Evolutionary conservation across 2,329 filamentous ascomycete species (phyloP), one percentile per base, ranked within the genome.

Genomic region (Madurella fahalii): DNA sequence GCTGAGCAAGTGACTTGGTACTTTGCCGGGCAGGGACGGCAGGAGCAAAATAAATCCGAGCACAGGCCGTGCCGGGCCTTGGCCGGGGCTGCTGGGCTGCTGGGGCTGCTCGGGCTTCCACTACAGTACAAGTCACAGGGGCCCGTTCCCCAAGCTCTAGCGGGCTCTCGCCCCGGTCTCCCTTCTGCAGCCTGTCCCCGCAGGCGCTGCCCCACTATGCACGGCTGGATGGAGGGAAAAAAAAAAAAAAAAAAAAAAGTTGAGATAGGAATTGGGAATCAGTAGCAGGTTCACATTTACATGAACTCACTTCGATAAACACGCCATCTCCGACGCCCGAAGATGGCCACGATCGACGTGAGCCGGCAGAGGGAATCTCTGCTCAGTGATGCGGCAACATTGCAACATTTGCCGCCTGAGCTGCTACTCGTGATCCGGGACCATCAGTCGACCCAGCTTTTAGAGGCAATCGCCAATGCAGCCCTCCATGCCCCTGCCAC

Each of bases 401-500:
- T 86, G 63, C 71, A 77, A 58, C 74, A 85, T 63, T 71, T 95
- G 63, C 88, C 90, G 40, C 72, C 77, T 62, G 88, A 91, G 74
- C 76, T 94, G 68, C 74, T 86, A 61, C 77, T 82, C 65, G 76
- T 86, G 61, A 81, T 94, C 69, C 80, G 79, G 68, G 74, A 82
- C 65, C 78, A 83, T 66, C 78, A 79, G 56, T 80, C 85, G 66
- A 77, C 80, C 62, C 79, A 81, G 66, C 85, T 91, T 70, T 80
- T 95, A 40, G 82, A 90, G 68, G 81, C 82, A 63, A 76, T 95
- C 65, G 81, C 89, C 63, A 75, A 79, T 64, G 81, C 84, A 56
- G 84, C 89, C 54, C 80, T 95, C 66, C 78, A 83, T 64, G 78
- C 88, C 63, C 75, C 77, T 72, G 80, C 84, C 69, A 93, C 90